phyloP scores from a whole-genome alignment of 2,329 filamentous ascomycete genomes.

The Chaetothyriales sp. region DNA sequence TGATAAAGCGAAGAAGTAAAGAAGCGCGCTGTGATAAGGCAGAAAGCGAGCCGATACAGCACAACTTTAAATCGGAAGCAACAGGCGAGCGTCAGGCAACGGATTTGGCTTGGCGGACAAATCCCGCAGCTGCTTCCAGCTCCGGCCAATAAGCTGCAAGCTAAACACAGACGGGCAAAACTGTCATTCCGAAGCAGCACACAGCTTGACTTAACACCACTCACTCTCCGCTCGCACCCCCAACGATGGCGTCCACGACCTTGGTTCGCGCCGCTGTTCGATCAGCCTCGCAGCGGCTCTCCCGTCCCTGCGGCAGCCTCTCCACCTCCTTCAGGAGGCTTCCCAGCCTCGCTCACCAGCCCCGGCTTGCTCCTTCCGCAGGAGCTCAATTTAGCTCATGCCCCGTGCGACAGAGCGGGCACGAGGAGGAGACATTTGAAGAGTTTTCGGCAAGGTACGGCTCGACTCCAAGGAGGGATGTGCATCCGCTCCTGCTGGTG shows the following conservation, averaged over 20 bases:
- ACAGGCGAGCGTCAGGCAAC: not conserved
- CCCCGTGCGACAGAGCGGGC: constrained; percentile 45
- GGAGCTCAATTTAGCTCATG: constrained; percentile 30
- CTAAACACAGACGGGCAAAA: not conserved
- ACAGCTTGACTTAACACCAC: not conserved
- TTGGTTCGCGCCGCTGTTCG: constrained; percentile 60
- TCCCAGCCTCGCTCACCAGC: constrained; percentile 11
- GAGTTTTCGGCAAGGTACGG: constrained; percentile 92
- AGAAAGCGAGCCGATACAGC: not conserved
- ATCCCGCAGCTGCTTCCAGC: not conserved
- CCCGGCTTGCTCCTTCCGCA: constrained; percentile 2
- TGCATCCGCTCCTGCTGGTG: not conserved
- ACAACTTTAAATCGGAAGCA: not conserved
- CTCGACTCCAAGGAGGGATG: not conserved
- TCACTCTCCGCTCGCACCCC: not conserved
- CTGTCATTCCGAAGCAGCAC: not conserved
- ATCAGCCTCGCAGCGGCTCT: constrained; percentile 31
- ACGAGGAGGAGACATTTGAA: constrained; percentile 95
- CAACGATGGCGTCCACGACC: constrained; percentile 50
- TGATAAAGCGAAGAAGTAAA: not conserved
- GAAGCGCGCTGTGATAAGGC: not conserved
- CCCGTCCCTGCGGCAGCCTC: constrained; percentile 12
- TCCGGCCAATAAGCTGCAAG: not conserved
- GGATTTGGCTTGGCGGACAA: not conserved
- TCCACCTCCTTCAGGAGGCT: constrained; percentile 15